These are phyloP conservation scores for Leccinum longicurvipes DNA, from an alignment of 768 basidiomycete species.

Conservation along the genomic window DNA sequence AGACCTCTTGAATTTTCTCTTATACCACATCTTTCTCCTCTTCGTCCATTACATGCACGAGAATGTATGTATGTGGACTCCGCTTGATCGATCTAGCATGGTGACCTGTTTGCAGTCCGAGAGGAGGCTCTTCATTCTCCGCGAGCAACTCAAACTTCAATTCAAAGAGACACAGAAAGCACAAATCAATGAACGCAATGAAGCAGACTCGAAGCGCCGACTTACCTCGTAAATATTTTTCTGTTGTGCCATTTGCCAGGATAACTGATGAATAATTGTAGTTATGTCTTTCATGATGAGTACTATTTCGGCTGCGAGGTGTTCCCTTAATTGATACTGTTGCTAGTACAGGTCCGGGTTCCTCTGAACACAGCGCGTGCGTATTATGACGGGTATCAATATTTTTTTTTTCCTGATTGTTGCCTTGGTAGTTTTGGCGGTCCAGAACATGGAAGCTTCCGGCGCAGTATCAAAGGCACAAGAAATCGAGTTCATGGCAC, in stretches of 20 bases:
- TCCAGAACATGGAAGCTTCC: slow-evolving; percentile 88
- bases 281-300: slow-evolving; percentile 81
- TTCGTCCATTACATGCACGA: slow-evolving; percentile 71
- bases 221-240: slow-evolving; percentile 63
- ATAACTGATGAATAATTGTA: slow-evolving; percentile 24
- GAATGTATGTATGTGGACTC: slow-evolving; percentile 43
- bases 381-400: slow-evolving; percentile 6
- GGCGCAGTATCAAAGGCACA: slow-evolving; percentile 70
- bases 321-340: slow-evolving; percentile 13
- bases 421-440: slow-evolving; percentile 56
- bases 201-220: slow-evolving; percentile 77
- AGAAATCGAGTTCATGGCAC: slow-evolving; percentile 84
- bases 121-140: slow-evolving; percentile 62
- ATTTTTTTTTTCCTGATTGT: not conserved
- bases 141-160: slow-evolving; percentile 74
- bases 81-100: not conserved
- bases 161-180: slow-evolving; percentile 68
- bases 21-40: slow-evolving; percentile 81
- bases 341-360: slow-evolving; percentile 64
- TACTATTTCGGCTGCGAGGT: slow-evolving; percentile 3
- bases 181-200: slow-evolving; percentile 71
- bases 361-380: slow-evolving; percentile 71
- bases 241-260: slow-evolving; percentile 5
- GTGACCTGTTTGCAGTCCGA: slow-evolving; percentile 36
- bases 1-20: slow-evolving; percentile 67